Conservation (phyloP, 331 rosid genomes). For the Acacia concinna region DNA sequence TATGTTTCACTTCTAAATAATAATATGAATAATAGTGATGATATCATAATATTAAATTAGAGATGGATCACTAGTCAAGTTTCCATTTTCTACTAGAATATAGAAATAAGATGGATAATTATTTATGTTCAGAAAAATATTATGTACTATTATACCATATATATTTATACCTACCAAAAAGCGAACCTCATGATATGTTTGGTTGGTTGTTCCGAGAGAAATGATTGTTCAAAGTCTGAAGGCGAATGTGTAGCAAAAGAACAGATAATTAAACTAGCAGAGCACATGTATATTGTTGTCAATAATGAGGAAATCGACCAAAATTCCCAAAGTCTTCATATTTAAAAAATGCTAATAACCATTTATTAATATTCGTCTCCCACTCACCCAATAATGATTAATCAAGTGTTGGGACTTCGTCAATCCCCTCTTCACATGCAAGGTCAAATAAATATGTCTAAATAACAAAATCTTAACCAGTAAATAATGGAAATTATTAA, state of each 20-base stretch:
- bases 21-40: background rate
- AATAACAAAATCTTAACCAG: background rate
- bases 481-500: background rate
- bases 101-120: background rate
- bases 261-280: background rate
- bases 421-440: slow-evolving; percentile 43
- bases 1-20: background rate
- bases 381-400: background rate
- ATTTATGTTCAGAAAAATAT: background rate
- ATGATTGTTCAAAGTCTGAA: slow-evolving; percentile 6
- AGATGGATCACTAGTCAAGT: background rate
- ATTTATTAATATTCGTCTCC: slow-evolving; percentile 10
- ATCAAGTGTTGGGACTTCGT: background rate
- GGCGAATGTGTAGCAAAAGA: slow-evolving; percentile 21
- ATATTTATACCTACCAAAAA: background rate
- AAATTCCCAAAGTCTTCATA: slow-evolving; percentile 40
- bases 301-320: slow-evolving; percentile 44
- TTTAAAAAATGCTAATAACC: slow-evolving; percentile 21
- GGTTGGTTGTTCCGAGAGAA: background rate
- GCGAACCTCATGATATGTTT: slow-evolving; percentile 28
- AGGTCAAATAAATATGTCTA: background rate
- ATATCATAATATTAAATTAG: background rate
- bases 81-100: background rate
- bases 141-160: background rate
- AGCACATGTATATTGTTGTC: slow-evolving; percentile 38